Base-by-base conservation (phyloP, 2,329 filamentous ascomycete species). In the Clonostachys chloroleuca region DNA sequence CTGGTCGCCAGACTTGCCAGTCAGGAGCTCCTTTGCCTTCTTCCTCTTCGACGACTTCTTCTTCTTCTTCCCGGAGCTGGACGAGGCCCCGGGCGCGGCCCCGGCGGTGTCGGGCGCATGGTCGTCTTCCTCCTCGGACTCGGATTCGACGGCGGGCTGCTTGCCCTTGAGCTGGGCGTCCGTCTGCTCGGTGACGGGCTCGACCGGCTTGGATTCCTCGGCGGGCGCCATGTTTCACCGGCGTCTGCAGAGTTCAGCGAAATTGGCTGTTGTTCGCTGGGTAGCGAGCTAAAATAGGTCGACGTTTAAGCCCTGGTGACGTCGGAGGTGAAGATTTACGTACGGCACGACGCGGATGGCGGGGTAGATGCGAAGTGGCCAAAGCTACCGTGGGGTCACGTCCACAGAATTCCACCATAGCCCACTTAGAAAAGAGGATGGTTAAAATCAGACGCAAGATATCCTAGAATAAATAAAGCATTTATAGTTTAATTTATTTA, bases 21-120 rank as follows among this genome's bases (percentile, higher is more conserved):
- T 61, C 51, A 72, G 56, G n/a, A 66, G 63, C 41, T 70, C 67
- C 66, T 76, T 73, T 59, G 78, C 67, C 70, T 83, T 83, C 67
- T 79, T 77, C 64, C 77, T 80, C 72, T 84, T 83, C 53, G 75
- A 82, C 53, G 75, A 82, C 70, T 76, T 81, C 70, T 81, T 83
- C 65, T 84, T 86, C 67, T 84, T 84, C 56, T 81, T 79, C 58
- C 74, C 76, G 41, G 65, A 64, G 47, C 55, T 55, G 13, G 63
- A 52, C 16, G 59, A 55, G 13, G 61, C 49, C 20, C 56, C 57
- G 48, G 57, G 50, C 8, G 34, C 53, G 17, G 58, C 53, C 41
- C 60, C 56, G n/a, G 58, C 51, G 34, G 55, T 55, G 18, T 52
- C 55, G 36, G 51, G 55, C 40, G 57, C 52, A 6, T 57, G 59